These are phyloP conservation scores for Penicillium herquei DNA, from an alignment of 495 filamentous ascomycete species.

Conservation along the genomic window DNA sequence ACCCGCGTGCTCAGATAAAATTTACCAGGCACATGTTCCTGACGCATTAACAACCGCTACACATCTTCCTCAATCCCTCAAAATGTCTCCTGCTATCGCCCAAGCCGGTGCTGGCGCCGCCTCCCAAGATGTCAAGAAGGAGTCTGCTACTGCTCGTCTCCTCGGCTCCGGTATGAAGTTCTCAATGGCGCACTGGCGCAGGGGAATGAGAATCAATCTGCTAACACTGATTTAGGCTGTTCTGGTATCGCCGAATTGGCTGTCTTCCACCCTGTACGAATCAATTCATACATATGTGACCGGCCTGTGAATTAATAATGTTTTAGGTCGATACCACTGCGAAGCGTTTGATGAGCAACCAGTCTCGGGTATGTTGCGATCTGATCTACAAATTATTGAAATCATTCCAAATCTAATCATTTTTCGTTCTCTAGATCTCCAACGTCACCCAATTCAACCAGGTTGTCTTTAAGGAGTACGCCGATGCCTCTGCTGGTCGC, in stretches of 20 bases:
- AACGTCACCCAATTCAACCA: conserved; percentile 65
- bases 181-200: neutral
- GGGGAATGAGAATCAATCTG: conserved; percentile 1
- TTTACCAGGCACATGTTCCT: conserved; percentile 24
- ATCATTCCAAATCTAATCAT: neutral
- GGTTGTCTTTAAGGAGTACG: conserved; percentile 93
- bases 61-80: conserved; percentile 16
- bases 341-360: conserved; percentile 99
- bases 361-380: conserved; percentile 59
- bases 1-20: conserved; percentile 22
- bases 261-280: conserved; percentile 89
- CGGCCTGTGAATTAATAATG: conserved; percentile 18
- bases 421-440: conserved; percentile 49
- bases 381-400: neutral
- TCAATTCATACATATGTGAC: neutral
- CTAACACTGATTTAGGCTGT: conserved; percentile 58
- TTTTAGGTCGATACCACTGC: conserved; percentile 94
- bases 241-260: conserved; percentile 95
- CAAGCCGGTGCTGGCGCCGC: conserved; percentile 48
- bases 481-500: conserved; percentile 59
- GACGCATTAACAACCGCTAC: conserved; percentile 16
- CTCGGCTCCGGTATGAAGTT: conserved; percentile 77
- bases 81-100: conserved; percentile 53
- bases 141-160: conserved; percentile 83
- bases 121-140: conserved; percentile 72